Conservation (phyloP, 495 filamentous ascomycete species). For the Penicillium paxilli region DNA sequence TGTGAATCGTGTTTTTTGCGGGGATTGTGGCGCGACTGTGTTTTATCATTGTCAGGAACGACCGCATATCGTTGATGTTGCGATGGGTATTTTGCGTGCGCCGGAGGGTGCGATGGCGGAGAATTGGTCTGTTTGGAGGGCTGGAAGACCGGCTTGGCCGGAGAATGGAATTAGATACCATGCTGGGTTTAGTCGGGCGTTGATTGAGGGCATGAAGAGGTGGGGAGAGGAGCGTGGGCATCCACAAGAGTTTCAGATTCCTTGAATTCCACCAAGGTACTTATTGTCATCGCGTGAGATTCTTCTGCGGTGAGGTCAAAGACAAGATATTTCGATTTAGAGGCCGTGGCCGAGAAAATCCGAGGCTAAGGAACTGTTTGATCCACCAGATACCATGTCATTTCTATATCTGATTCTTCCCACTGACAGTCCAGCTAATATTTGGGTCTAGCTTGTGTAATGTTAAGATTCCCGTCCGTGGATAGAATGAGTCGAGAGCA, state of each 20-base stretch:
- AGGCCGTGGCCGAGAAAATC: too few species aligned
- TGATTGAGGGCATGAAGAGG: slow-evolving; percentile 30
- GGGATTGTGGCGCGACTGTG: slow-evolving; percentile 50
- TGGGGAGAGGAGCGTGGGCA: slow-evolving; percentile 22
- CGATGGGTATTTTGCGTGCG: slow-evolving; percentile 48
- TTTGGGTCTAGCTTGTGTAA: too few species aligned
- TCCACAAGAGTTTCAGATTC: slow-evolving; percentile 17
- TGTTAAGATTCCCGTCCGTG: too few species aligned
- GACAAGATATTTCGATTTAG: too few species aligned
- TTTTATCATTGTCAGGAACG: slow-evolving; percentile 47
- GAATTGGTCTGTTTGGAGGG: slow-evolving; percentile 39
- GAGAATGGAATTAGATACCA: slow-evolving; percentile 35
- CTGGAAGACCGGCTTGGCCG: slow-evolving; percentile 21
- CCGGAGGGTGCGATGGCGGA: slow-evolving; percentile 51
- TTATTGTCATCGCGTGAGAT: too few species aligned
- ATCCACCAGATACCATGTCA: too few species aligned
- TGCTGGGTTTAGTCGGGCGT: slow-evolving; percentile 22
- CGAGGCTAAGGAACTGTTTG: too few species aligned
- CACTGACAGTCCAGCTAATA: too few species aligned
- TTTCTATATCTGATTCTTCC: too few species aligned
- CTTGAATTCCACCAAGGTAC: too few species aligned
- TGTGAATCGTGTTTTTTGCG: slow-evolving; percentile 53
- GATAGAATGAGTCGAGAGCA: too few species aligned
- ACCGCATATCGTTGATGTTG: slow-evolving; percentile 49
- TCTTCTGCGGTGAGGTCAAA: too few species aligned